These are phyloP conservation scores for Ambrosia trifida DNA, from an alignment of 129 eudicot species.

Conservation along the genomic window DNA sequence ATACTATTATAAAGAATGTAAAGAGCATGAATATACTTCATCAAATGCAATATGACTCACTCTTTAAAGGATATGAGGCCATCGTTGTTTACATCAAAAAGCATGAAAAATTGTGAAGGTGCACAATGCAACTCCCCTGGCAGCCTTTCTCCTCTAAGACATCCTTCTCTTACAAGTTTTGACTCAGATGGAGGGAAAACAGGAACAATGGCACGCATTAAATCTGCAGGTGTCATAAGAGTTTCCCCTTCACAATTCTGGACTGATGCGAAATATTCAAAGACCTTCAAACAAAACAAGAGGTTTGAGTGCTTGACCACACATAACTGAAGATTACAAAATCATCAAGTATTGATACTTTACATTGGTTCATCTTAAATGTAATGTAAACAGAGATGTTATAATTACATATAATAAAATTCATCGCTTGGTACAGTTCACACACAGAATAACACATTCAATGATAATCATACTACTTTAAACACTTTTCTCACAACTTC, in stretches of 20 bases:
- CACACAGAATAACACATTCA: neutral
- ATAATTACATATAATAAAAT: conserved; percentile 8
- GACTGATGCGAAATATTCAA: conserved; percentile 81
- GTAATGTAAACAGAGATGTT: conserved; percentile 6
- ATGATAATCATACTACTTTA: neutral
- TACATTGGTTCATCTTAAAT: conserved; percentile 1
- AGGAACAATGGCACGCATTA: conserved; percentile 92
- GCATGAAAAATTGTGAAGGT: conserved; percentile 78
- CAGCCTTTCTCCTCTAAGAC: conserved; percentile 71
- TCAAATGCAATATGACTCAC: conserved; percentile 46
- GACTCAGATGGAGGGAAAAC: conserved; percentile 94
- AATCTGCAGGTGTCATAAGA: conserved; percentile 81
- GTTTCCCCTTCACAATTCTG: conserved; percentile 48
- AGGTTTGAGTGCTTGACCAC: conserved; percentile 5
- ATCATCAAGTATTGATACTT: conserved; percentile 3
- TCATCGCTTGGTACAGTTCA: conserved; percentile 2
- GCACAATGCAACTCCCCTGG: conserved; percentile 80
- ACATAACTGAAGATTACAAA: conserved; percentile 16
- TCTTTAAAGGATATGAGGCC: conserved; percentile 87
- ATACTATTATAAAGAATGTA: neutral
- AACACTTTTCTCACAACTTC: conserved; percentile 4
- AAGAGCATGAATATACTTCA: conserved; percentile 1
- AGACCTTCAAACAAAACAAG: conserved; percentile 51
- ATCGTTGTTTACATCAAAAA: conserved; percentile 73
- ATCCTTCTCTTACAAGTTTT: conserved; percentile 72